Base-by-base conservation (phyloP, 768 basidiomycete species). In the Boletus subcaerulescens region DNA sequence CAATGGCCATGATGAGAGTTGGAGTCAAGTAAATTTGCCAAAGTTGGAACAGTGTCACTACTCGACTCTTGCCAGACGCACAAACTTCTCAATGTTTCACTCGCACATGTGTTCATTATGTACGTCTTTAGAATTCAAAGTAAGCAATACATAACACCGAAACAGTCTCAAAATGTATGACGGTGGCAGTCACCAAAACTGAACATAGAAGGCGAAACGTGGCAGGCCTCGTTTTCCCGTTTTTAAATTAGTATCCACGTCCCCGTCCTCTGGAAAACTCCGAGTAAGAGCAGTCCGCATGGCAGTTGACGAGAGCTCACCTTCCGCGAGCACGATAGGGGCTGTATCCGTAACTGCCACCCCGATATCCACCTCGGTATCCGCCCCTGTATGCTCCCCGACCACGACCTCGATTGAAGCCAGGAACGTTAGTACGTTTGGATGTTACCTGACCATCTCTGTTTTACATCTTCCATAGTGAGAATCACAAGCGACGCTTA, bases 381-480 rank as follows among this genome's bases (percentile, higher is more conserved):
- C 81, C 80, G 5, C 84, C 84, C 52, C 84, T 65, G 60, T 78
- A 83, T n/a, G 72, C 76, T 43, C 87, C 89, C 48, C 93, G 77
- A 14, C 92, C 88, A 22, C 92, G 77, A 15, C 93, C 91, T 54
- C 89, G 85, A 62, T 84, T 89, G 73, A 91, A 93, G 1, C 93
- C 93, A 18, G 95, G 97, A 50, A 98, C 72, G 72, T 99, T 99
- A 39, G 97, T 99, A 57, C 97, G 83, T 71, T 99, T 99, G 24
- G 92, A 79, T 38, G 91, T 93, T 43, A 99, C 96, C 95, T 98
- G 48, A 35, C 43, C 52, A n/a, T 15, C 18, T 20, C 46, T 24
- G 31, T 31, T 40, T 48, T 32, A 50, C 35, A 29, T 51, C 22
- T 53, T 52, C 5, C 53, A 45, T 35, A 33, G 44, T 17, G 22